Conservation (phyloP, 2,329 filamentous ascomycete genomes). For the Apiospora saccharicola region DNA sequence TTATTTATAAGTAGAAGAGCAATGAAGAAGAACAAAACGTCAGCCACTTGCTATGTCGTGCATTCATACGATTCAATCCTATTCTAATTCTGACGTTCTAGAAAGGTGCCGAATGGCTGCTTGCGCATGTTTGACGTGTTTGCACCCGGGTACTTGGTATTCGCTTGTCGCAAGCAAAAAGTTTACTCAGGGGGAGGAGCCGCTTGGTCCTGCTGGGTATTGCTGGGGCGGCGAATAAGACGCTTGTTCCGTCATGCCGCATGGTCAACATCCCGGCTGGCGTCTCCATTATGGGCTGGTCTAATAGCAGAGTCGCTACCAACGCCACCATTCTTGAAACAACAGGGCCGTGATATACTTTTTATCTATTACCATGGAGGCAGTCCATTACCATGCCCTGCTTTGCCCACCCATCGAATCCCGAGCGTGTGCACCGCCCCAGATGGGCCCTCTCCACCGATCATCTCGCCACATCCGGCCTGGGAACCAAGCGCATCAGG, state of each 20-base stretch:
- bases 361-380: background rate
- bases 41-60: background rate
- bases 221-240: background rate
- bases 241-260: background rate
- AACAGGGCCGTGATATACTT: background rate
- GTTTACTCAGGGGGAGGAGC: background rate
- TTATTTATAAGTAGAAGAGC: background rate
- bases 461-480: background rate
- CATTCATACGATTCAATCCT: background rate
- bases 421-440: background rate
- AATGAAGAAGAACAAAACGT: background rate
- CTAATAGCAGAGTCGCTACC: background rate
- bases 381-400: background rate
- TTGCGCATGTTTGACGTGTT: background rate
- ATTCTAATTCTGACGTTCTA: background rate
- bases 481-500: background rate
- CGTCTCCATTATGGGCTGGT: background rate
- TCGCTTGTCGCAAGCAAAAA: background rate
- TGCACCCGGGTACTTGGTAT: background rate
- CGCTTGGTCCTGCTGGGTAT: no score
- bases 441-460: slow-evolving; percentile 10
- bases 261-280: background rate
- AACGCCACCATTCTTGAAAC: slow-evolving; percentile 11
- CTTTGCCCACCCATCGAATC: background rate
- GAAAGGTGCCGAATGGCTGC: background rate